phyloP scores from a whole-genome alignment of 2,329 filamentous ascomycete species.

The Exophiala bonariae region DNA sequence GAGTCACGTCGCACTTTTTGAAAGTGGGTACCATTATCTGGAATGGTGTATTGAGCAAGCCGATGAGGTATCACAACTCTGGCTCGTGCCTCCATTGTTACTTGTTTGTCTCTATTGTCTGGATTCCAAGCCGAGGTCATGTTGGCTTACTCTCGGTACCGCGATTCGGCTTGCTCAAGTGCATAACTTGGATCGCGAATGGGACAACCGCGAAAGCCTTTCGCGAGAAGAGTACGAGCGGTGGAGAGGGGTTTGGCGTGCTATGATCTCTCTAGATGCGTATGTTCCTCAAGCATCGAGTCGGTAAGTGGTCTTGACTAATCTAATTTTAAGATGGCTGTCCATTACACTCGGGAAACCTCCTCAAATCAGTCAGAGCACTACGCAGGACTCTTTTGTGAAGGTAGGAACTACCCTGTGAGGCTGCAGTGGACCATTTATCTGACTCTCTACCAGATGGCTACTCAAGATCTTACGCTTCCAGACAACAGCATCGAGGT shows the following conservation, averaged over 20 bases:
- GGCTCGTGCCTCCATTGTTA: conserved; percentile 1
- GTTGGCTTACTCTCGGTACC: conserved; percentile 3
- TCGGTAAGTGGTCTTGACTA: not conserved
- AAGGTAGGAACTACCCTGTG: not conserved
- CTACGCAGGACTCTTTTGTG: conserved; percentile 6
- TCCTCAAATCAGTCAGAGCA: conserved; percentile 1
- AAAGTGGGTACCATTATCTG: conserved; percentile 3
- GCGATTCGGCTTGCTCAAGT: conserved; percentile 7
- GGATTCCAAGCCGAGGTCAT: conserved; percentile 1
- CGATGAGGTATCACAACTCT: conserved; percentile 5
- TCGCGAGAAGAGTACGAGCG: conserved; percentile 4
- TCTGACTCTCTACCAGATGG: not conserved
- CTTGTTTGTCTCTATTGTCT: not conserved
- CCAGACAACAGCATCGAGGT: conserved; percentile 1
- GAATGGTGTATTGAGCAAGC: conserved; percentile 5
- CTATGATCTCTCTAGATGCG: conserved; percentile 7
- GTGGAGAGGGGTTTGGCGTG: conserved; percentile 8
- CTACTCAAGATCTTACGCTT: not conserved
- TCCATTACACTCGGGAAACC: conserved; percentile 2
- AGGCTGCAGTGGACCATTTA: not conserved
- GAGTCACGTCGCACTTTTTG: not conserved
- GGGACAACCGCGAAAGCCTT: not conserved
- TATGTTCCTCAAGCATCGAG: not conserved
- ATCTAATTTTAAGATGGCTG: not conserved
- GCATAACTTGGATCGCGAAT: conserved; percentile 5